Evolutionary conservation across 768 basidiomycete genomes (phyloP).

Genomic region (Pleurotus tuoliensis): DNA sequence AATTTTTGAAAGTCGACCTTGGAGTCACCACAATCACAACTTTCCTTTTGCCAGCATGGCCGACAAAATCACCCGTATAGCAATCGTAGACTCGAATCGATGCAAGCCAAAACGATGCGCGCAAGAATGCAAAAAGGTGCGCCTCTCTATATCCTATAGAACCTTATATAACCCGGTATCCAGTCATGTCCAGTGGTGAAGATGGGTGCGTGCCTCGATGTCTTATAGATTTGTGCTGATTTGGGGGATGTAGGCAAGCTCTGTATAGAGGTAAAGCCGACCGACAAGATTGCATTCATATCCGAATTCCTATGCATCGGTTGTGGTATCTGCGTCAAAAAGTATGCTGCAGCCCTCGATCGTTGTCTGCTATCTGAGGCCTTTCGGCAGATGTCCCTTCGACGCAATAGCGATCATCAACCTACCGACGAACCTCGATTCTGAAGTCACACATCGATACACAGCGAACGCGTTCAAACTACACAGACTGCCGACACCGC

Average conservation of each 20-base stretch:
- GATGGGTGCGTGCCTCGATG: slow-evolving; percentile 63
- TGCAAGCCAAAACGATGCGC: slow-evolving; percentile 97
- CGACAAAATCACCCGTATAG: slow-evolving; percentile 97
- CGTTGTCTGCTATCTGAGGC: not conserved
- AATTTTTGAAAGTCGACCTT: not conserved
- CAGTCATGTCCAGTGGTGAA: slow-evolving; percentile 95
- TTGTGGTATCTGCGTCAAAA: slow-evolving; percentile 99
- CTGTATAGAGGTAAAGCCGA: slow-evolving; percentile 95
- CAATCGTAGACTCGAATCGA: slow-evolving; percentile 86
- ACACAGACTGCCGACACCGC: slow-evolving; percentile 93
- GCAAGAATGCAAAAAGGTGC: slow-evolving; percentile 96
- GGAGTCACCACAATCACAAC: slow-evolving; percentile 9
- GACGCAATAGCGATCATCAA: slow-evolving; percentile 99
- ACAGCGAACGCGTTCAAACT: slow-evolving; percentile 99
- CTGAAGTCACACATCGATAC: slow-evolving; percentile 96
- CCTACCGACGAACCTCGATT: slow-evolving; percentile 93
- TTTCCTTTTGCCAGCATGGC: slow-evolving; percentile 46
- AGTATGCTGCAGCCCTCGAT: slow-evolving; percentile 49
- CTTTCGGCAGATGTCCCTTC: slow-evolving; percentile 80
- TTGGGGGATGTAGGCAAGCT: slow-evolving; percentile 66
- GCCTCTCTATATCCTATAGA: slow-evolving; percentile 8
- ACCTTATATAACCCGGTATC: not conserved
- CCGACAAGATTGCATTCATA: slow-evolving; percentile 97
- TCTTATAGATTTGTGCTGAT: not conserved
- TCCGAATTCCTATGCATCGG: slow-evolving; percentile 99